Evolutionary conservation across 106 monocot genomes (phyloP).

Genomic region (Amphibolis antarctica): DNA sequence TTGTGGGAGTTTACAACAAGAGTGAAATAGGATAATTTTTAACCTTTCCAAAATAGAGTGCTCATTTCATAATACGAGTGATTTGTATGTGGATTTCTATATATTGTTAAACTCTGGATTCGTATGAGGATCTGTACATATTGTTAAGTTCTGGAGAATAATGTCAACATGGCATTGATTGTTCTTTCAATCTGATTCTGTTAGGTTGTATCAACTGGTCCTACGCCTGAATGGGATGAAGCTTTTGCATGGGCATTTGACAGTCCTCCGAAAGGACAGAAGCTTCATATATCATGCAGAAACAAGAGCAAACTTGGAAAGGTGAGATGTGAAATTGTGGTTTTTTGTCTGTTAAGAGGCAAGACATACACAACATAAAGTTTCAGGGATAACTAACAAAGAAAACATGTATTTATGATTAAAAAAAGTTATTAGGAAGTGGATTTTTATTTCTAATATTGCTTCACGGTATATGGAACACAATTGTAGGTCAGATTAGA

Average conservation of each 20-base stretch:
- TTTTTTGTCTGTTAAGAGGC: neutral
- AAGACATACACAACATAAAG: neutral
- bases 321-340: conserved; percentile 30
- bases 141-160: neutral
- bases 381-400: neutral
- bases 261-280: conserved; percentile 92
- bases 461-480: too few relatives aligned
- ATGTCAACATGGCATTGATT: neutral
- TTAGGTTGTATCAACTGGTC: conserved; percentile 92
- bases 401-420: too few relatives aligned
- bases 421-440: too few relatives aligned
- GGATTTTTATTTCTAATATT: too few relatives aligned
- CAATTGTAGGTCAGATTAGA: too few relatives aligned
- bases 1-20: too few relatives aligned
- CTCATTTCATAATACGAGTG: too few relatives aligned
- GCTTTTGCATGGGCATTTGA: conserved; percentile 92
- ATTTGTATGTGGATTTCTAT: too few relatives aligned
- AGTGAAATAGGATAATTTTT: too few relatives aligned
- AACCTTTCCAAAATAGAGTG: too few relatives aligned
- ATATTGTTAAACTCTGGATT: too few relatives aligned
- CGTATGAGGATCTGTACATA: too few relatives aligned
- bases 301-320: conserved; percentile 99
- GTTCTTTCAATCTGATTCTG: neutral
- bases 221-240: conserved; percentile 97
- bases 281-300: conserved; percentile 99